Conservation (phyloP, 2,329 filamentous ascomycete species). For the Cytospora leucostoma region DNA sequence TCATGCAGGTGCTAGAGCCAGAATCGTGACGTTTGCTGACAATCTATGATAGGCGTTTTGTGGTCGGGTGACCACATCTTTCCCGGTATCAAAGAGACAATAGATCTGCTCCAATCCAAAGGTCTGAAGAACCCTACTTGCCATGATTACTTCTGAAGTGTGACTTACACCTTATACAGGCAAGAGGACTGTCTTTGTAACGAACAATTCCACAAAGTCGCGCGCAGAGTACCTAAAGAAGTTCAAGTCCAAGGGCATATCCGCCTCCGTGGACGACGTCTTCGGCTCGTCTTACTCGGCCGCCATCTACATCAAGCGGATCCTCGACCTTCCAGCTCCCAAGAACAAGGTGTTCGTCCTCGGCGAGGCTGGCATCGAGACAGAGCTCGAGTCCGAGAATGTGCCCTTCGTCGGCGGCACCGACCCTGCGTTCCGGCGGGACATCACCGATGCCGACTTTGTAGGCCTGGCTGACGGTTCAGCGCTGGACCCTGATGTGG, state of each 20-base stretch:
- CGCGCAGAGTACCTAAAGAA: conserved; percentile 92
- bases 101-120: conserved; percentile 78
- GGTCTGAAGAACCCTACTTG: conserved; percentile 50
- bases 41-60: conserved; percentile 68
- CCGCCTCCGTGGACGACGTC: conserved; percentile 80
- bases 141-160: conserved; percentile 2
- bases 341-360: conserved; percentile 95
- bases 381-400: conserved; percentile 79
- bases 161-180: conserved; percentile 50
- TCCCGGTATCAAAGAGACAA: conserved; percentile 79
- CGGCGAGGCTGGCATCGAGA: conserved; percentile 87
- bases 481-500: conserved; percentile 82
- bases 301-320: conserved; percentile 92
- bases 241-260: conserved; percentile 78
- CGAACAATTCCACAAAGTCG: conserved; percentile 98
- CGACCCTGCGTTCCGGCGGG: conserved; percentile 73
- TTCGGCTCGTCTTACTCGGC: conserved; percentile 96
- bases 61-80: conserved; percentile 96
- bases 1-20: conserved; percentile 15
- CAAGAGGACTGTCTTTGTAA: conserved; percentile 93
- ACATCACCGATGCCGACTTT: conserved; percentile 81
- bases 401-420: conserved; percentile 84
- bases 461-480: conserved; percentile 73
- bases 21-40: conserved; percentile 26
- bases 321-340: conserved; percentile 74